These are phyloP conservation scores for Fusarium longipes DNA, from an alignment of 2,329 filamentous ascomycete species.

Conservation along the genomic window DNA sequence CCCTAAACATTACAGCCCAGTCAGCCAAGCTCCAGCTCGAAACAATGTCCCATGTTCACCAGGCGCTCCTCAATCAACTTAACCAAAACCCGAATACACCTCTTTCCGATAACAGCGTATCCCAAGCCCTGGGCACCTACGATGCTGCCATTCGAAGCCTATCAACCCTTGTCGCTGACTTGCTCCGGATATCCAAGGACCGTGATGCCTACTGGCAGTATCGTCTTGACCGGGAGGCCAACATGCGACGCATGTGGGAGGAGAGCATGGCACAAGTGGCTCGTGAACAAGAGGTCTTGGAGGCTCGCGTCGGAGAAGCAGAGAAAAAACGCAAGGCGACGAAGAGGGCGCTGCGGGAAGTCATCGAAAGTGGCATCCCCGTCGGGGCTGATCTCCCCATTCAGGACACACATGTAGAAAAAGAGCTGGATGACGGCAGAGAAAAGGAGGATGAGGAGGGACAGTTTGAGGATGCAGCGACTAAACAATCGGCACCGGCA, in stretches of 20 bases:
- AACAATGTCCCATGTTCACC: slow-evolving; percentile 84
- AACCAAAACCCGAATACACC: slow-evolving; percentile 74
- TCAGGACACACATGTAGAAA: slow-evolving; percentile 49
- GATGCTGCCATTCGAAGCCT: slow-evolving; percentile 90
- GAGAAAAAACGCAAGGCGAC: slow-evolving; percentile 91
- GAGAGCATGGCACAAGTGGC: slow-evolving; percentile 99
- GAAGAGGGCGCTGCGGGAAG: slow-evolving; percentile 89
- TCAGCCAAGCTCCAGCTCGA: slow-evolving; percentile 94
- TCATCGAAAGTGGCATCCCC: slow-evolving; percentile 68
- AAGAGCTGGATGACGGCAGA: slow-evolving; percentile 44
- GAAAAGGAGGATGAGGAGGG: slow-evolving; percentile 37
- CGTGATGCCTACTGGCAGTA: slow-evolving; percentile 98
- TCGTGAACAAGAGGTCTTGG: slow-evolving; percentile 89
- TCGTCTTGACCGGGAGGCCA: slow-evolving; percentile 87
- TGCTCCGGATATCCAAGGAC: slow-evolving; percentile 92
- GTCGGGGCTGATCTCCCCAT: slow-evolving; percentile 46
- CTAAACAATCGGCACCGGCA: slow-evolving; percentile 5
- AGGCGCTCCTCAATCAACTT: slow-evolving; percentile 78
- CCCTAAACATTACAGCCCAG: slow-evolving; percentile 96
- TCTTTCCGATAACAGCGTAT: slow-evolving; percentile 80
- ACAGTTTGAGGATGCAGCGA: slow-evolving; percentile 41
- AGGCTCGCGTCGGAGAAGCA: slow-evolving; percentile 87
- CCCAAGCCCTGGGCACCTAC: slow-evolving; percentile 84
- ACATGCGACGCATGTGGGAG: slow-evolving; percentile 96
- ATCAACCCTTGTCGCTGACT: slow-evolving; percentile 83